These are phyloP conservation scores for Cryomyces minteri DNA, from an alignment of 495 filamentous ascomycete genomes.

Conservation along the genomic window DNA sequence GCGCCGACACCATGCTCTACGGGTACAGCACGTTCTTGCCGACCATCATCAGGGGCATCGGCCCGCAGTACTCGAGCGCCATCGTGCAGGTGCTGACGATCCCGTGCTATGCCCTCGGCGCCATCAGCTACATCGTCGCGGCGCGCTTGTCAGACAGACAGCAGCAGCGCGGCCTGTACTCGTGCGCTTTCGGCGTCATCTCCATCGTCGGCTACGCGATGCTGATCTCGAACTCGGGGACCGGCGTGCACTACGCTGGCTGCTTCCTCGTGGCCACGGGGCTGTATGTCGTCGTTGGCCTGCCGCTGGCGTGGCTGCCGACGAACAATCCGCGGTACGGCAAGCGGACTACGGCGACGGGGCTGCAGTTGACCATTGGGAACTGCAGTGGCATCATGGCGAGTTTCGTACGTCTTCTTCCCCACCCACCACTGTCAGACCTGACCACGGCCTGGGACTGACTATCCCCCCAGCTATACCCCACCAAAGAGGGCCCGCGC, in stretches of 20 bases:
- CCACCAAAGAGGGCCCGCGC: constrained; percentile 23
- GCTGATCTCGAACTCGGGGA: constrained; percentile 36
- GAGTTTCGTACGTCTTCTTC: constrained; percentile 34
- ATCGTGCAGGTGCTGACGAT: constrained; percentile 61
- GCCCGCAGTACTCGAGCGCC: constrained; percentile 34
- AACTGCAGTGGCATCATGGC: constrained; percentile 54
- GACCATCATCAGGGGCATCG: constrained; percentile 55
- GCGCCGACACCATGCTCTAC: constrained; percentile 50
- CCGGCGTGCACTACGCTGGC: constrained; percentile 50
- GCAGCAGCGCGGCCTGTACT: constrained; percentile 42
- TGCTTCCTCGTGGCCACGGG: constrained; percentile 55
- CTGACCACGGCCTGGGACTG: too few relatives aligned
- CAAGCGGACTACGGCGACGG: constrained; percentile 46
- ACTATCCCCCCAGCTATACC: constrained; percentile 13
- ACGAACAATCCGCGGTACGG: constrained; percentile 34
- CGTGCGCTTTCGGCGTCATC: constrained; percentile 34
- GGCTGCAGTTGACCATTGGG: constrained; percentile 50
- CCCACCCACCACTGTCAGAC: too few relatives aligned
- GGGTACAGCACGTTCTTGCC: constrained; percentile 62
- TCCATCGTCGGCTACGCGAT: constrained; percentile 53
- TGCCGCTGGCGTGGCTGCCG: constrained; percentile 54
- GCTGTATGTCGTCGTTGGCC: constrained; percentile 48
- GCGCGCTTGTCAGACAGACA: constrained; percentile 42
- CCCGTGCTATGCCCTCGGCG: constrained; percentile 54
- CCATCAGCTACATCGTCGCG: constrained; percentile 40